Evolutionary conservation across 2,329 filamentous ascomycete genomes (phyloP).

Genomic region (Diaporthe sp.): DNA sequence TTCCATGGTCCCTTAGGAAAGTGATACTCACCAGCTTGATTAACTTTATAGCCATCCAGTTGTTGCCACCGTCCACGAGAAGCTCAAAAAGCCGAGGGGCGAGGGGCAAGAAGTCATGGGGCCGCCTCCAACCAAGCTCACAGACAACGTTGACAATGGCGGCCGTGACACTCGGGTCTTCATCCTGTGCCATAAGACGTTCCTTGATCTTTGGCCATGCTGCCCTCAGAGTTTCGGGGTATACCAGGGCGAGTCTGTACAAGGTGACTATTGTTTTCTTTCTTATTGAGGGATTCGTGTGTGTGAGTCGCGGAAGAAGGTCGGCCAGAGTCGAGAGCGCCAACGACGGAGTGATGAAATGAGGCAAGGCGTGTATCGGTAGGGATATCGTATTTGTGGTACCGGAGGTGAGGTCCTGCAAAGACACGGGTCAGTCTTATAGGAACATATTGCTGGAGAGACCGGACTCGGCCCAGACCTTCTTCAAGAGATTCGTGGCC

Average conservation of each 20-base stretch:
- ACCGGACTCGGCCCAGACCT: constrained; percentile 64
- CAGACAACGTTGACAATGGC: constrained; percentile 98
- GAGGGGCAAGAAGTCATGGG: constrained; percentile 92
- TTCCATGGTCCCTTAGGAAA: background rate
- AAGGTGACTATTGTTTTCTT: constrained; percentile 98
- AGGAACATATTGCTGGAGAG: background rate
- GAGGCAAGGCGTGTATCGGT: constrained; percentile 90
- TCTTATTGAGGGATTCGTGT: constrained; percentile 86
- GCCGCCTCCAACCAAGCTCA: constrained; percentile 93
- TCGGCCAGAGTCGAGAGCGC: constrained; percentile 91
- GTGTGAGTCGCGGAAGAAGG: constrained; percentile 85
- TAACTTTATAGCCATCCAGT: constrained; percentile 99
- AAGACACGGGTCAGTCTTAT: constrained; percentile 42
- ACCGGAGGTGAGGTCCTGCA: constrained; percentile 80
- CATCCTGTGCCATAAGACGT: constrained; percentile 87
- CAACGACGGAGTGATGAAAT: constrained; percentile 92
- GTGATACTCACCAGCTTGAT: constrained; percentile 84
- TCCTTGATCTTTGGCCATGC: constrained; percentile 99
- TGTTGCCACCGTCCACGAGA: constrained; percentile 91
- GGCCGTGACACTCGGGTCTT: constrained; percentile 93
- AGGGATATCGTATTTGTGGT: constrained; percentile 84
- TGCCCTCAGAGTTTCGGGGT: constrained; percentile 90
- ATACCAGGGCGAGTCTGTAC: constrained; percentile 94
- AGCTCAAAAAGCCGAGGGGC: constrained; percentile 94
- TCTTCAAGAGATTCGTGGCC: constrained; percentile 96